These are phyloP conservation scores for Elasticomyces elasticus DNA, from an alignment of 495 filamentous ascomycete species.

Conservation along the genomic window DNA sequence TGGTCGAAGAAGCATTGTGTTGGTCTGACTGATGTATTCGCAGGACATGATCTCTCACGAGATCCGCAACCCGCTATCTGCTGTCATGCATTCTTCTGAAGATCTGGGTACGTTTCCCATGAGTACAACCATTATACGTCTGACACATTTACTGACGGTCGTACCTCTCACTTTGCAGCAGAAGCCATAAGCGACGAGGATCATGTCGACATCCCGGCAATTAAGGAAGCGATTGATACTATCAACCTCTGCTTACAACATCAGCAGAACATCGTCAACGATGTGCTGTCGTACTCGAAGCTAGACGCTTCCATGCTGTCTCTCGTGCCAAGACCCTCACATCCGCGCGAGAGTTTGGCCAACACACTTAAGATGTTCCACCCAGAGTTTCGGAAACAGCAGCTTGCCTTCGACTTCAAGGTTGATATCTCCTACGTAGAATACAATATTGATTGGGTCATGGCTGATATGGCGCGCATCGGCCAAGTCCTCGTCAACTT, in stretches of 20 bases:
- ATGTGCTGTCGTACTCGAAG: slow-evolving; percentile 33
- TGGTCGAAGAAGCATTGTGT: slow-evolving; percentile 1
- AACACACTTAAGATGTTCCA: slow-evolving; percentile 30
- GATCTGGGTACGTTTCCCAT: no score
- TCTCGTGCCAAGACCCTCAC: slow-evolving; percentile 22
- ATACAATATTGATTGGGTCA: slow-evolving; percentile 24
- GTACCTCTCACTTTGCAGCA: no score
- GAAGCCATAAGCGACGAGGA: slow-evolving; percentile 15
- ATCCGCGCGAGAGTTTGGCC: slow-evolving; percentile 25
- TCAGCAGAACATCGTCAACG: slow-evolving; percentile 30
- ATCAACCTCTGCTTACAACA: slow-evolving; percentile 30
- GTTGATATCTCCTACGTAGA: slow-evolving; percentile 27
- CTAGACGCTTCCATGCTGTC: slow-evolving; percentile 33
- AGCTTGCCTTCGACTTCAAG: slow-evolving; percentile 25
- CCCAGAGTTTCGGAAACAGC: slow-evolving; percentile 28
- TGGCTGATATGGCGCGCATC: slow-evolving; percentile 29
- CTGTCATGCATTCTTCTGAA: slow-evolving; percentile 30
- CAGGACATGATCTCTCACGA: slow-evolving; percentile 26
- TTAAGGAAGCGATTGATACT: slow-evolving; percentile 28
- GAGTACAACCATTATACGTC: no score
- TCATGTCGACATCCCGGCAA: slow-evolving; percentile 14
- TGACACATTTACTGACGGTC: no score
- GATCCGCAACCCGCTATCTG: slow-evolving; percentile 32
- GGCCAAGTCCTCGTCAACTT: slow-evolving; percentile 32
- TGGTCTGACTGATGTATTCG: background rate